These are phyloP conservation scores for Diaporthe batatas DNA, from an alignment of 2,329 filamentous ascomycete genomes.

Conservation along the genomic window DNA sequence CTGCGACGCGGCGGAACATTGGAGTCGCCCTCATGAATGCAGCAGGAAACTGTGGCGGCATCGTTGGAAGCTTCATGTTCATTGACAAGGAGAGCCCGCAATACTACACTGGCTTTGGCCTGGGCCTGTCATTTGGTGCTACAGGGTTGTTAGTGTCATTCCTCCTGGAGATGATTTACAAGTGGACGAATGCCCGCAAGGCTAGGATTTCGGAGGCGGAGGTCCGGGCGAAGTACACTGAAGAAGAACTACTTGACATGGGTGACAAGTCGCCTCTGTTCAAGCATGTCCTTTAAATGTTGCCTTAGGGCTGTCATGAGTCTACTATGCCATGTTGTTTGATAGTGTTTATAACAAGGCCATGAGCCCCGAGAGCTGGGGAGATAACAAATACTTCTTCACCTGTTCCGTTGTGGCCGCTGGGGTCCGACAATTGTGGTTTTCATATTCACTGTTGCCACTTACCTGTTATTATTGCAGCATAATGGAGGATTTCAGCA, in stretches of 20 bases:
- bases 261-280: constrained; percentile 58
- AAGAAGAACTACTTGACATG: constrained; percentile 55
- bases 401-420: not conserved
- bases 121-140: constrained; percentile 50
- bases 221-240: constrained; percentile 52
- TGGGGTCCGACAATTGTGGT: not conserved
- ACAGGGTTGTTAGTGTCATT: constrained; percentile 47
- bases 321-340: not conserved
- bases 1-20: constrained; percentile 52
- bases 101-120: constrained; percentile 54
- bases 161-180: constrained; percentile 50
- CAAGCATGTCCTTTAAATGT: constrained; percentile 48
- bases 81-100: constrained; percentile 47
- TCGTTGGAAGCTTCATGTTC: constrained; percentile 52
- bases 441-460: not conserved
- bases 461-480: too few relatives aligned
- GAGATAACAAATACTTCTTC: not conserved
- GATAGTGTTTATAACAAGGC: too few relatives aligned
- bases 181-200: constrained; percentile 47
- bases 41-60: constrained; percentile 55
- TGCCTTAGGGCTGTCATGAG: rapidly evolving
- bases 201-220: constrained; percentile 45
- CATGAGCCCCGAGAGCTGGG: not conserved
- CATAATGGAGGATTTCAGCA: too few relatives aligned
- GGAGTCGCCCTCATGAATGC: constrained; percentile 55